Evolutionary conservation across 2,329 filamentous ascomycete genomes (phyloP).

Genomic region (Lomentospora prolificans): DNA sequence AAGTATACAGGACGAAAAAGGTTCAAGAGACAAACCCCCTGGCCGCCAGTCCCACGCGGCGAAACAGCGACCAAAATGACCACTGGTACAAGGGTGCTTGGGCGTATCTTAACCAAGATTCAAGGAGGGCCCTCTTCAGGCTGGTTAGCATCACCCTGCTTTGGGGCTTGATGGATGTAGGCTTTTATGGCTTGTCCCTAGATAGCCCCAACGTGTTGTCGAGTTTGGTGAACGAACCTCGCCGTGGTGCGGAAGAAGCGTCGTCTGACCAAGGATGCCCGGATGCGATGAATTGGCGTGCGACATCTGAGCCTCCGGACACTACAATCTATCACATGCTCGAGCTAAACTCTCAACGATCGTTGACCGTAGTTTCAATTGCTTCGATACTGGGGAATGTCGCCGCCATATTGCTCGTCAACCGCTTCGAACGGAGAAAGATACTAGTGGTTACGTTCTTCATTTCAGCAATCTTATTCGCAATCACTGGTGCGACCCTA

Average conservation of each 20-base stretch:
- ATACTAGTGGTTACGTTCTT: constrained; percentile 11
- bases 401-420: constrained; percentile 11
- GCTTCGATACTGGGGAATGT: constrained; percentile 13
- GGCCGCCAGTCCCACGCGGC: background rate
- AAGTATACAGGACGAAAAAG: background rate
- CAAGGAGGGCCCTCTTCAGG: constrained; percentile 21
- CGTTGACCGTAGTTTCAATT: constrained; percentile 11
- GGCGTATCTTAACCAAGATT: constrained; percentile 12
- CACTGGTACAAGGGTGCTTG: constrained; percentile 8
- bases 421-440: constrained; percentile 12
- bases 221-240: background rate
- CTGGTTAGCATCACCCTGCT: constrained; percentile 31
- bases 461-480: constrained; percentile 13
- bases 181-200: constrained; percentile 43
- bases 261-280: background rate
- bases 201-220: constrained; percentile 27
- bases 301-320: background rate
- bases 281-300: constrained; percentile 13
- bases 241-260: background rate
- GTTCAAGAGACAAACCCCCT: background rate
- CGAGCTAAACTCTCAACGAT: constrained; percentile 10
- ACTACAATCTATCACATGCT: constrained; percentile 13
- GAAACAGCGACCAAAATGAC: background rate
- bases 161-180: constrained; percentile 45
- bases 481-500: constrained; percentile 12